A percentile compares a stretch with the other conserved stretches of the same genome.
phyloP scores from a whole-genome alignment of 2,329 filamentous ascomycete species.

The Diaporthe ilicicola region DNA sequence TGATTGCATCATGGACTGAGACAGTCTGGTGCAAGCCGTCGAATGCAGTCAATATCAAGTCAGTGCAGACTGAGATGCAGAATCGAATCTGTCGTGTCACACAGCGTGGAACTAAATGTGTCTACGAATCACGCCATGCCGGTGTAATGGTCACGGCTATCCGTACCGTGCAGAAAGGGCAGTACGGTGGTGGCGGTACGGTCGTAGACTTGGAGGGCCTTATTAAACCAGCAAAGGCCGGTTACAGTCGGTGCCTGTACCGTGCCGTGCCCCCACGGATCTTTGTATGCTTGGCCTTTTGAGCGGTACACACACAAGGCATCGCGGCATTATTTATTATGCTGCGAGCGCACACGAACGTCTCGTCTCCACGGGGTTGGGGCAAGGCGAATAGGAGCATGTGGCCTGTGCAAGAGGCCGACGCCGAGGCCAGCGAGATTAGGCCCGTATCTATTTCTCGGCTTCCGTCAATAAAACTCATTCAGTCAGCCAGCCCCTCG shows the following conservation, averaged over 20 bases:
- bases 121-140: conserved; percentile 5
- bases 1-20: conserved; percentile 10
- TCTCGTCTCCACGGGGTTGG: not conserved
- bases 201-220: not conserved
- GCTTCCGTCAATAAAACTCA: not conserved
- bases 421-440: not conserved
- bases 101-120: conserved; percentile 4
- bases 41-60: not conserved
- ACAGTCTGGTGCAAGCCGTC: conserved; percentile 9
- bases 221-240: not conserved
- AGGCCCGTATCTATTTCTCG: conserved; percentile 6
- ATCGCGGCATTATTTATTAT: not conserved
- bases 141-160: conserved; percentile 2
- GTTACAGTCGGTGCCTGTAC: not conserved
- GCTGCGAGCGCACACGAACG: conserved; percentile 3
- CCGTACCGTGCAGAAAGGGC: not conserved
- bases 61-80: conserved; percentile 16
- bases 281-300: not conserved
- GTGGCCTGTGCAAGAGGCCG: conserved; percentile 1
- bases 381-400: not conserved
- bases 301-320: not conserved
- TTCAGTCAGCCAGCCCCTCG: not conserved
- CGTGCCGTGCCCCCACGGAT: conserved; percentile 8
- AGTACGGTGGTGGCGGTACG: not conserved
- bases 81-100: conserved; percentile 19